Conservation (phyloP, 2,329 filamentous ascomycete genomes). For the Coniochaeta sp. region DNA sequence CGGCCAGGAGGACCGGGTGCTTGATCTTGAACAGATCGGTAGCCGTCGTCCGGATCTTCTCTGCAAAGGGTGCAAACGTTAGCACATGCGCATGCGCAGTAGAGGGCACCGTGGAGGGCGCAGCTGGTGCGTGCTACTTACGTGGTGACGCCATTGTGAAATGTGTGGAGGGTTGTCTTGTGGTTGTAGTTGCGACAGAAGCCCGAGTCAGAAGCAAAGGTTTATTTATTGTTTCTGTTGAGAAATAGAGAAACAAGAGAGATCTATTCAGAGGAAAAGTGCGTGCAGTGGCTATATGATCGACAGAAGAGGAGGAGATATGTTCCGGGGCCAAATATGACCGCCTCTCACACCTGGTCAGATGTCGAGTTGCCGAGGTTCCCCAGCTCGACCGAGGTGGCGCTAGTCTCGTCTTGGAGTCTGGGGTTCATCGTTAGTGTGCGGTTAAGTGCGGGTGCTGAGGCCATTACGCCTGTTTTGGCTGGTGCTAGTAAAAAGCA, state of each 20-base stretch:
- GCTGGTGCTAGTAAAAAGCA: not conserved
- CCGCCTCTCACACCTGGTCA: not conserved
- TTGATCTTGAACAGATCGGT: constrained; percentile 98
- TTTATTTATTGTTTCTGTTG: constrained; percentile 2
- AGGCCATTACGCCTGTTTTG: not conserved
- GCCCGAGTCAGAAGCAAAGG: not conserved
- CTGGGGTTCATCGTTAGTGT: not conserved
- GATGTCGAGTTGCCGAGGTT: not conserved
- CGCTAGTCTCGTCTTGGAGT: not conserved
- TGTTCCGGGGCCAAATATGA: not conserved
- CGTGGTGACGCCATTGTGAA: constrained; percentile 69
- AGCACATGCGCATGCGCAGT: not conserved
- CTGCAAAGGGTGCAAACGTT: constrained; percentile 35
- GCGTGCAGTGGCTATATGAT: not conserved
- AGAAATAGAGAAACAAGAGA: not conserved
- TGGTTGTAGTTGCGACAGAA: not conserved
- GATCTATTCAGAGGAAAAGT: not conserved
- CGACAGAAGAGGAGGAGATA: not conserved
- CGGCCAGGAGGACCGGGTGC: constrained; percentile 89
- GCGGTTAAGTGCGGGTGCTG: not conserved
- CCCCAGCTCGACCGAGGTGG: not conserved
- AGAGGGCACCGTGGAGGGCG: constrained; percentile 2
- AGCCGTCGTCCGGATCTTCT: constrained; percentile 82
- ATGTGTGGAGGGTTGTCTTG: constrained; percentile 7
- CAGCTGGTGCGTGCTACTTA: constrained; percentile 38